Evolutionary conservation across 2,329 filamentous ascomycete species (phyloP).

Genomic region (Penicillium polonicum): DNA sequence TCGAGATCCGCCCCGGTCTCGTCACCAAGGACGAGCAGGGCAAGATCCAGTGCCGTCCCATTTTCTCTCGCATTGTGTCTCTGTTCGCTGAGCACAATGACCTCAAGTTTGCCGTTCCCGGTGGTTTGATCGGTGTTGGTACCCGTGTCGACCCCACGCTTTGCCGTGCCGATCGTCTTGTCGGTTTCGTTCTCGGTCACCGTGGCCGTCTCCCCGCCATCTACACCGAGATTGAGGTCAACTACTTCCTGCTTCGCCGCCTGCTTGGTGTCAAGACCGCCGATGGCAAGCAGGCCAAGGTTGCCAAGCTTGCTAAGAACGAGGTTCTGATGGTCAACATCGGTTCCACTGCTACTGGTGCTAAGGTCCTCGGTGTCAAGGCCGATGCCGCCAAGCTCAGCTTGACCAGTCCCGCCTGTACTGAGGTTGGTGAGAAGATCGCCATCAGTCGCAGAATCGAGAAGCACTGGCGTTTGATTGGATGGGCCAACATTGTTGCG

Average conservation of each 20-base stretch:
- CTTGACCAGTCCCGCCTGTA: constrained; percentile 91
- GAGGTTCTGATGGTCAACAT: constrained; percentile 99
- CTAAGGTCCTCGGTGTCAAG: constrained; percentile 95
- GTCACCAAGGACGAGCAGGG: constrained; percentile 93
- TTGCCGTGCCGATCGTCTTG: constrained; percentile 97
- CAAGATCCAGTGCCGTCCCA: constrained; percentile 92
- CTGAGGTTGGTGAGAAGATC: constrained; percentile 97
- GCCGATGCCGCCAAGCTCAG: constrained; percentile 95
- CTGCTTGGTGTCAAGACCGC: constrained; percentile 95
- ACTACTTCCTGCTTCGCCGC: constrained; percentile 95
- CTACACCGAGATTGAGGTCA: constrained; percentile 97
- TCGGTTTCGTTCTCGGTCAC: constrained; percentile 94
- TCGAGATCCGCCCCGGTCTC: constrained; percentile 98
- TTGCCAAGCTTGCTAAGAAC: constrained; percentile 96
- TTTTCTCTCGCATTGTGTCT: constrained; percentile 91
- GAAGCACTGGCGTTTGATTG: constrained; percentile 97
- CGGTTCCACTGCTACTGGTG: constrained; percentile 92
- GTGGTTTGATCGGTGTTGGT: constrained; percentile 96
- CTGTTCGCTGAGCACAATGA: constrained; percentile 98
- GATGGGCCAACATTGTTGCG: constrained; percentile 77
- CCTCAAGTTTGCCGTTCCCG: constrained; percentile 95
- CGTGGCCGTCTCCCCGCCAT: constrained; percentile 92
- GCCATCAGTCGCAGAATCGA: constrained; percentile 94
- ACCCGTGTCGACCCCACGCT: constrained; percentile 96
- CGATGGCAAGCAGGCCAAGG: constrained; percentile 98